Evolutionary conservation across 345 rosid species (phyloP).

Genomic region (Carallia pectinifolia): DNA sequence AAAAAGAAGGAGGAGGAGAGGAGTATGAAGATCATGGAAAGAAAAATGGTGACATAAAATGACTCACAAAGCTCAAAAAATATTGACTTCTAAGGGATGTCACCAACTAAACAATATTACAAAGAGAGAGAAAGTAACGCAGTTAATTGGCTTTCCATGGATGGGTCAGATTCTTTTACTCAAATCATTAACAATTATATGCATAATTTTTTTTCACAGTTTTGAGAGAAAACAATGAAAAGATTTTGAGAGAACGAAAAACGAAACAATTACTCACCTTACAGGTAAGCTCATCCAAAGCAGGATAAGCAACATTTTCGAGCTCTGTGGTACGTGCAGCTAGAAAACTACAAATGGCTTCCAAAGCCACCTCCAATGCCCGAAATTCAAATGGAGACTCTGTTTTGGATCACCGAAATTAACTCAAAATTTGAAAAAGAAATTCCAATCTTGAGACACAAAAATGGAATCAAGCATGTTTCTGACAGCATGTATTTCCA

Average conservation of each 20-base stretch:
- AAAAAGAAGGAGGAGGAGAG: background rate
- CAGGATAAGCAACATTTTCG: slow-evolving; percentile 95
- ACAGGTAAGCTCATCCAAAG: slow-evolving; percentile 94
- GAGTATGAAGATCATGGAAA: background rate
- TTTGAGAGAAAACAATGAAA: slow-evolving; percentile 31
- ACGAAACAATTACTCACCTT: slow-evolving; percentile 50
- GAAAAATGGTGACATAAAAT: background rate
- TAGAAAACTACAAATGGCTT: slow-evolving; percentile 92
- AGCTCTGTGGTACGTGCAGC: slow-evolving; percentile 89
- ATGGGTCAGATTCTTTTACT: background rate
- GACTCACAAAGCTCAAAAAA: too few species aligned
- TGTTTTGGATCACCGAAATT: slow-evolving; percentile 32
- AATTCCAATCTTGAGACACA: background rate
- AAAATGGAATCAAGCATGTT: background rate
- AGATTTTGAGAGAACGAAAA: slow-evolving; percentile 10
- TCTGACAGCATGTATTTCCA: background rate
- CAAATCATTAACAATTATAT: background rate
- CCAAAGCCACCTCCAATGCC: slow-evolving; percentile 90
- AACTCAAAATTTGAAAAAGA: slow-evolving; percentile 9
- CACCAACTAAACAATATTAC: too few species aligned
- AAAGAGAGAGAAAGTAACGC: too few species aligned
- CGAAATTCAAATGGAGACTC: slow-evolving; percentile 78
- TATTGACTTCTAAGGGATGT: too few species aligned
- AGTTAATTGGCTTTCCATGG: too few species aligned
- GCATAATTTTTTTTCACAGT: background rate